phyloP scores from a whole-genome alignment of 345 rosid species.

The Raphanus raphanistrum region DNA sequence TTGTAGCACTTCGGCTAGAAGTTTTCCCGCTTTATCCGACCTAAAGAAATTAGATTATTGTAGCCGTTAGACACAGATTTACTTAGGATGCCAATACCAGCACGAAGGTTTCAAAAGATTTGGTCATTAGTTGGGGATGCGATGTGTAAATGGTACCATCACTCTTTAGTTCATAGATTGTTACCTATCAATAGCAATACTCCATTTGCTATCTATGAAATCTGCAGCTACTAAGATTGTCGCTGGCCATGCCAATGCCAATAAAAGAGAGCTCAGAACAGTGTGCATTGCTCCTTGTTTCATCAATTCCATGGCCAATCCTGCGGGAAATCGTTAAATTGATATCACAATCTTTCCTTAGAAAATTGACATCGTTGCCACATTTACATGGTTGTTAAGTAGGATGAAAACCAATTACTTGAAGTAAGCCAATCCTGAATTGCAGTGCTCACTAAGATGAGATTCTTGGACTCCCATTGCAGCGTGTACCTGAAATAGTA shows the following conservation, averaged over 20 bases:
- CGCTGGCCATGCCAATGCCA: conserved; percentile 92
- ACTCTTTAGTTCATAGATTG: not conserved
- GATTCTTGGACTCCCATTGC: conserved; percentile 91
- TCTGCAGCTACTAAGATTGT: conserved; percentile 74
- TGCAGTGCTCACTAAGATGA: conserved; percentile 92
- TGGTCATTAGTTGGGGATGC: not conserved
- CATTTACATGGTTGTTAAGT: conserved; percentile 7
- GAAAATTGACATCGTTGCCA: not conserved
- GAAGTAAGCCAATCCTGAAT: conserved; percentile 99
- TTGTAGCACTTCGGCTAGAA: conserved; percentile 82
- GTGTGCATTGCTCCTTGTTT: conserved; percentile 96
- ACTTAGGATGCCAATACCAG: not conserved
- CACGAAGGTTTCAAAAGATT: not conserved
- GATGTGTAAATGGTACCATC: conserved; percentile 3
- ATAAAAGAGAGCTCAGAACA: conserved; percentile 68
- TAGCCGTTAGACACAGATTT: not conserved
- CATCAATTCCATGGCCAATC: conserved; percentile 78
- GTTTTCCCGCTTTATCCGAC: conserved; percentile 86
- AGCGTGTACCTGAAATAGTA: conserved; percentile 62
- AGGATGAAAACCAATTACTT: conserved; percentile 56
- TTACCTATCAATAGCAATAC: conserved; percentile 89
- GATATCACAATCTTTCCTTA: conserved; percentile 19
- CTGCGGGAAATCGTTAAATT: conserved; percentile 42
- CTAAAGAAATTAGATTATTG: conserved; percentile 44
- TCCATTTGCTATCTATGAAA: conserved; percentile 93